A percentile compares a stretch with the other conserved stretches of the same genome.
phyloP scores from a whole-genome alignment of 192 early-diverging fungal genomes.

The Coemansia sp. region DNA sequence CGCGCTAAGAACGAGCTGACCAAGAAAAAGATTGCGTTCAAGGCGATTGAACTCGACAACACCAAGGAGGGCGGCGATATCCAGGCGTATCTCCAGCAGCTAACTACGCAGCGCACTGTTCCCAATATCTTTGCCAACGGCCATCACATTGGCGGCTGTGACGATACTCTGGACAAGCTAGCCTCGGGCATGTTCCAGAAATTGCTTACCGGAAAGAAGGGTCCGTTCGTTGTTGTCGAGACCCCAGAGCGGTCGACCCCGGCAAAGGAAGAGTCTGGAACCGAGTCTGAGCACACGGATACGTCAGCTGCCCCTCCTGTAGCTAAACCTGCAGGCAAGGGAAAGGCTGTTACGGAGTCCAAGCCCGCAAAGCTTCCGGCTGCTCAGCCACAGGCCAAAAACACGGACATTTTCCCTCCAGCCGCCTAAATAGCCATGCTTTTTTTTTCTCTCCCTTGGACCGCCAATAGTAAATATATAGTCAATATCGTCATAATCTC shows the following conservation, averaged over 20 bases:
- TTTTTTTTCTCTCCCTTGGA: not conserved
- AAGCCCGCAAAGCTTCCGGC: not conserved
- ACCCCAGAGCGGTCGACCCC: not conserved
- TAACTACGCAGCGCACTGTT: slow-evolving; percentile 70
- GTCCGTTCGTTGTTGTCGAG: slow-evolving; percentile 6
- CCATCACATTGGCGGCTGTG: slow-evolving; percentile 66
- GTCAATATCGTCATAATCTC: not conserved
- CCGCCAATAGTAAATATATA: not conserved
- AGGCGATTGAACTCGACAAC: slow-evolving; percentile 58
- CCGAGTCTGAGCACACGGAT: slow-evolving; percentile 3
- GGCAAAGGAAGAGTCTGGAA: not conserved
- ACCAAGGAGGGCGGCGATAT: slow-evolving; percentile 57
- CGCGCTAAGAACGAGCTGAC: slow-evolving; percentile 56
- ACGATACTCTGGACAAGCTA: slow-evolving; percentile 55
- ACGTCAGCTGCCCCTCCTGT: not conserved
- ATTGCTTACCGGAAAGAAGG: slow-evolving; percentile 35
- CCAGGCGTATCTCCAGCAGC: slow-evolving; percentile 56
- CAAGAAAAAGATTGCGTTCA: slow-evolving; percentile 33
- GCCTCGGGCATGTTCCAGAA: slow-evolving; percentile 52
- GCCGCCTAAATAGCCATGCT: not conserved
- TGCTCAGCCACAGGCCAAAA: not conserved
- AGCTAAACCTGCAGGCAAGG: not conserved
- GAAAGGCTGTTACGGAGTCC: not conserved
- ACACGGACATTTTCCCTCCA: not conserved
- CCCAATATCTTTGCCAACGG: slow-evolving; percentile 73